A percentile compares a stretch with the other conserved stretches of the same genome.
These are phyloP conservation scores for Rhodotorula taiwanensis DNA, from an alignment of 768 basidiomycete genomes.

Conservation along the genomic window DNA sequence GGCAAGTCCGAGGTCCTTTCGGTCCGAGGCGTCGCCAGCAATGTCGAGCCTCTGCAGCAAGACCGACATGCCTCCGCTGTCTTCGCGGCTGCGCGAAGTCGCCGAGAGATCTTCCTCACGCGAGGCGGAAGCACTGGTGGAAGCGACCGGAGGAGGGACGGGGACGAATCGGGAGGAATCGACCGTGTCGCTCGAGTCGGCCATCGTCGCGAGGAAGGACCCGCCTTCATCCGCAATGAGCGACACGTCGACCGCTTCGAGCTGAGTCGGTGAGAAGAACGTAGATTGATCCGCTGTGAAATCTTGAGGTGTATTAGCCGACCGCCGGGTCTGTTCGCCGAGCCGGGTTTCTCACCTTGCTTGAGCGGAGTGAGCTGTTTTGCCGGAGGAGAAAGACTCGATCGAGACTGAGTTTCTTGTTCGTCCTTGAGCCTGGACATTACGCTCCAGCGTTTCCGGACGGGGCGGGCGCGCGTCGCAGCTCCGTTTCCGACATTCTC, in stretches of 20 bases:
- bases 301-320: no score
- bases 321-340: no score
- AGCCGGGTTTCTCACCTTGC: neutral
- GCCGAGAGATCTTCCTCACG: neutral
- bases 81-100: neutral
- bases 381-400: constrained; percentile 1
- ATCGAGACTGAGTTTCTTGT: constrained; percentile 10
- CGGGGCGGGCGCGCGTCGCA: no score
- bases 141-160: neutral
- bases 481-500: no score
- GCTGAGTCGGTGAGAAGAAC: constrained; percentile 2
- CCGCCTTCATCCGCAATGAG: constrained; percentile 25
- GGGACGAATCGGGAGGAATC: neutral
- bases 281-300: constrained; percentile 8
- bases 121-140: neutral
- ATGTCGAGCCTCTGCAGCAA: constrained; percentile 6
- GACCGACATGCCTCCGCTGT: constrained; percentile 8
- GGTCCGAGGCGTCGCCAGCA: neutral
- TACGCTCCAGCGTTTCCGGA: constrained; percentile 15
- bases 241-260: constrained; percentile 12
- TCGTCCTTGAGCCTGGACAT: constrained; percentile 26
- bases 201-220: constrained; percentile 12
- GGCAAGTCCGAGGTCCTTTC: neutral
- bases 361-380: neutral
- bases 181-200: neutral